phyloP scores from a whole-genome alignment of 2,329 filamentous ascomycete genomes.

The Huntiella moniliformis region DNA sequence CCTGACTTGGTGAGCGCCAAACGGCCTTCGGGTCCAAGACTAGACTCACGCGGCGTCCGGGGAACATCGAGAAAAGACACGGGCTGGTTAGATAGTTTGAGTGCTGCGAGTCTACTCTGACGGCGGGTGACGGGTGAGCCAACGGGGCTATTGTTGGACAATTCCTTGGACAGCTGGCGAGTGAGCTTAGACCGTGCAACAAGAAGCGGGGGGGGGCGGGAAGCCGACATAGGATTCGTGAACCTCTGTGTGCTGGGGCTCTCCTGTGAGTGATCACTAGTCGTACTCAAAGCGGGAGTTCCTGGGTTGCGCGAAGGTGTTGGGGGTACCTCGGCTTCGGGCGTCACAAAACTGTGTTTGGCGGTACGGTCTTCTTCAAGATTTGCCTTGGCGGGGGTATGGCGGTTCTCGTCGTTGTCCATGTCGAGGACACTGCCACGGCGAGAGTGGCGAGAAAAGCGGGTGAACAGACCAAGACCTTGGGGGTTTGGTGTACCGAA shows the following conservation, averaged over 20 bases:
- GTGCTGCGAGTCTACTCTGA: constrained; percentile 7
- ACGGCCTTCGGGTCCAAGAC: constrained; percentile 58
- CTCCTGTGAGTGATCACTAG: constrained; percentile 23
- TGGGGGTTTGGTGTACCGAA: constrained; percentile 36
- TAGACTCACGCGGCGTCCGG: constrained; percentile 58
- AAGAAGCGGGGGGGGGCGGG: constrained; percentile 19
- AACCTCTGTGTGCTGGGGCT: constrained; percentile 30
- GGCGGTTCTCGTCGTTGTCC: constrained; percentile 54
- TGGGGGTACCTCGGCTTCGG: constrained; percentile 54
- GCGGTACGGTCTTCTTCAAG: constrained; percentile 1
- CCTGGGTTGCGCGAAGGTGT: constrained; percentile 66
- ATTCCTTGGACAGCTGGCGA: constrained; percentile 17
- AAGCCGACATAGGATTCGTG: constrained; percentile 24
- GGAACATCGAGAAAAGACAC: constrained; percentile 23
- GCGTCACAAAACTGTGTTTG: neutral
- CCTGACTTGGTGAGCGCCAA: constrained; percentile 56
- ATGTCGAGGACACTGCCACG: constrained; percentile 60
- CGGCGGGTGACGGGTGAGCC: constrained; percentile 7
- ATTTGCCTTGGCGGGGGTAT: constrained; percentile 12
- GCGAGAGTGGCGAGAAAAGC: constrained; percentile 28
- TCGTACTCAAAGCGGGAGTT: constrained; percentile 23
- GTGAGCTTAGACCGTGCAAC: constrained; percentile 17
- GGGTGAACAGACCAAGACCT: constrained; percentile 48
- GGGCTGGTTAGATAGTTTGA: constrained; percentile 7
- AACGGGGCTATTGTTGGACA: neutral